These are phyloP conservation scores for Crepidotus variabilis DNA, from an alignment of 768 basidiomycete genomes.

Conservation along the genomic window DNA sequence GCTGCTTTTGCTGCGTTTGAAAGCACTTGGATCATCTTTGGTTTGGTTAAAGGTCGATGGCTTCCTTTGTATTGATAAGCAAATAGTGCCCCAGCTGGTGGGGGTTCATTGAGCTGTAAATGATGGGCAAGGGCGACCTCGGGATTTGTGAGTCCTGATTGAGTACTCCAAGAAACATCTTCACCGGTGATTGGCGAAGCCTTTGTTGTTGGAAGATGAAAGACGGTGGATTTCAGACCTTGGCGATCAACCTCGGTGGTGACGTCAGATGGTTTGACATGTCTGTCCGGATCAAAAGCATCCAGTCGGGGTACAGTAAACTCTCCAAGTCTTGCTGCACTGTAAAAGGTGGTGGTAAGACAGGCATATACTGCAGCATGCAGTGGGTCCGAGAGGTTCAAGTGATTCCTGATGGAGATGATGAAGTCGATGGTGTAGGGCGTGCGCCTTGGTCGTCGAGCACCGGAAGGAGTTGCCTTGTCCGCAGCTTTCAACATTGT, in stretches of 20 bases:
- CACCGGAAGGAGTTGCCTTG: slow-evolving; percentile 22
- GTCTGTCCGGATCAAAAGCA: slow-evolving; percentile 22
- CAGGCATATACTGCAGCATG: slow-evolving; percentile 33
- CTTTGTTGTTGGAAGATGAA: slow-evolving; percentile 28
- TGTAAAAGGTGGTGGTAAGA: slow-evolving; percentile 35
- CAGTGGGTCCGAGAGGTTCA: slow-evolving; percentile 24
- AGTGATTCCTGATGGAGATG: slow-evolving; percentile 4
- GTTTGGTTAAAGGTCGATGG: slow-evolving; percentile 21
- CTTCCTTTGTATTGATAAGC: slow-evolving; percentile 14
- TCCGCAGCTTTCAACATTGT: slow-evolving; percentile 27
- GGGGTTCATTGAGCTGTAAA: slow-evolving; percentile 10
- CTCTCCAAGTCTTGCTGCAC: slow-evolving; percentile 29
- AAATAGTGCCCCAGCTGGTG: slow-evolving; percentile 22
- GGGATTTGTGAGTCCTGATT: slow-evolving; percentile 24
- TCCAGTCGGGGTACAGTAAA: slow-evolving; percentile 30
- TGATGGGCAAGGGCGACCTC: neutral
- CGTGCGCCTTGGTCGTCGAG: slow-evolving; percentile 20
- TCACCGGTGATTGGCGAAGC: slow-evolving; percentile 13
- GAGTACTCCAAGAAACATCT: slow-evolving; percentile 27
- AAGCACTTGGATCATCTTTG: slow-evolving; percentile 18
- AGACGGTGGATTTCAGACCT: slow-evolving; percentile 19
- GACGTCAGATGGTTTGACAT: slow-evolving; percentile 26
- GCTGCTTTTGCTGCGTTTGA: slow-evolving; percentile 6
- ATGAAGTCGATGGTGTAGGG: slow-evolving; percentile 29
- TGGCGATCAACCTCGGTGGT: slow-evolving; percentile 15